Evolutionary conservation across 129 eudicot species (phyloP).

Genomic region (Kitagawia praeruptora): DNA sequence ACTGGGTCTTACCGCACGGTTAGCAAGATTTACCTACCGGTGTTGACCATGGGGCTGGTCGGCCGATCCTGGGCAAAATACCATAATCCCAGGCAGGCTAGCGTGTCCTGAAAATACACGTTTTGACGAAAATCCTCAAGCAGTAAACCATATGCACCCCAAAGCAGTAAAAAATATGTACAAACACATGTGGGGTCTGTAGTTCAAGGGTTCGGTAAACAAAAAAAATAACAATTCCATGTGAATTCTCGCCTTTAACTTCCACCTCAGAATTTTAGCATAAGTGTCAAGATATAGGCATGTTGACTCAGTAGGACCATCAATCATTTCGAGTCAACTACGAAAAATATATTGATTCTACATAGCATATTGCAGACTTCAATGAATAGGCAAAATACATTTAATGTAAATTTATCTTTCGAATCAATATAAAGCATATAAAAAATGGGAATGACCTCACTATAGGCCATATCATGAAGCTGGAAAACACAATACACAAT

Average conservation of each 20-base stretch:
- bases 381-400: not conserved
- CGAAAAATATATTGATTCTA: not conserved
- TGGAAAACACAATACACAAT: conserved; percentile 42
- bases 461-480: conserved; percentile 47
- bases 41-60: too few species aligned
- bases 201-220: not conserved
- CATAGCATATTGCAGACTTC: not conserved
- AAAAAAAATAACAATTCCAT: not conserved
- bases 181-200: not conserved
- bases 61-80: too few species aligned
- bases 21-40: too few species aligned
- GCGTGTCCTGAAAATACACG: too few species aligned
- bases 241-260: not conserved
- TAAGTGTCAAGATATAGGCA: not conserved
- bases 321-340: not conserved
- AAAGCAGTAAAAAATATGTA: not conserved
- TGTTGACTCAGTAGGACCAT: not conserved
- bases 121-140: not conserved
- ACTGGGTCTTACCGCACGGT: too few species aligned
- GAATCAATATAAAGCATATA: not conserved
- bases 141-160: not conserved
- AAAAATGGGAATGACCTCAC: conserved; percentile 26
- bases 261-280: not conserved
- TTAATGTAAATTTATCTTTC: not conserved
- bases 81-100: too few species aligned